These are phyloP conservation scores for Carex arenaria DNA, from an alignment of 202 grass and related monocot genomes.

Conservation along the genomic window DNA sequence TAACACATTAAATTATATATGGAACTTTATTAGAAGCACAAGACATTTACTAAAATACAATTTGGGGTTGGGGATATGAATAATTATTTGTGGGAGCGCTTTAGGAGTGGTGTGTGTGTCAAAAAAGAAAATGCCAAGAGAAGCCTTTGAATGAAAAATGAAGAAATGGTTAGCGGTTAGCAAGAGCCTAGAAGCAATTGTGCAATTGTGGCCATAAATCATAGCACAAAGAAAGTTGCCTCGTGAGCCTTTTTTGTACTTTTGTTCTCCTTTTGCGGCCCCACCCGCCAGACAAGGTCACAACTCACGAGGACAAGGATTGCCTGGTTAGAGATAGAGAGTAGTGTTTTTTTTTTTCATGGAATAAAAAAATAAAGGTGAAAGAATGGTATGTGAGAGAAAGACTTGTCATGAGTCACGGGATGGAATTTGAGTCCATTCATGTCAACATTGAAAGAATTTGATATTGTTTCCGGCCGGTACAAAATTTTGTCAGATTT, in stretches of 20 bases:
- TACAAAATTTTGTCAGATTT: background rate
- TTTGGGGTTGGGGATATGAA: background rate
- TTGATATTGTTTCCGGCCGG: background rate
- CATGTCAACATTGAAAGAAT: background rate
- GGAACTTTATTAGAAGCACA: background rate
- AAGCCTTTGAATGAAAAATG: background rate
- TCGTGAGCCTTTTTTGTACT: constrained; percentile 18
- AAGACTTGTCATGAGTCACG: constrained; percentile 7
- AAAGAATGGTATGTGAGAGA: background rate
- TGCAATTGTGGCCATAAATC: constrained; percentile 10
- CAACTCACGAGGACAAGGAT: background rate
- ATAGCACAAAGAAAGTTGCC: background rate
- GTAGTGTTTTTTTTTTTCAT: background rate
- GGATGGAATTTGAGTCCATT: constrained; percentile 1
- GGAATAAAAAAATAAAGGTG: background rate
- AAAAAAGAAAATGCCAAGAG: background rate
- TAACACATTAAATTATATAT: background rate
- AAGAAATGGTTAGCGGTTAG: constrained; percentile 1
- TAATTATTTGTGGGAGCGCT: background rate
- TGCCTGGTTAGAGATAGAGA: background rate
- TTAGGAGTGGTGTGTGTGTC: background rate
- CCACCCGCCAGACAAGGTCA: background rate
- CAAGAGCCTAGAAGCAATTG: background rate
- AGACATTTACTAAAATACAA: background rate
- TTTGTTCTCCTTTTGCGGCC: constrained; percentile 14